Evolutionary conservation across 352 stramenopile species (phyloP), one percentile per base, ranked within the genome.

Genomic region (Phytophthora syringae): DNA sequence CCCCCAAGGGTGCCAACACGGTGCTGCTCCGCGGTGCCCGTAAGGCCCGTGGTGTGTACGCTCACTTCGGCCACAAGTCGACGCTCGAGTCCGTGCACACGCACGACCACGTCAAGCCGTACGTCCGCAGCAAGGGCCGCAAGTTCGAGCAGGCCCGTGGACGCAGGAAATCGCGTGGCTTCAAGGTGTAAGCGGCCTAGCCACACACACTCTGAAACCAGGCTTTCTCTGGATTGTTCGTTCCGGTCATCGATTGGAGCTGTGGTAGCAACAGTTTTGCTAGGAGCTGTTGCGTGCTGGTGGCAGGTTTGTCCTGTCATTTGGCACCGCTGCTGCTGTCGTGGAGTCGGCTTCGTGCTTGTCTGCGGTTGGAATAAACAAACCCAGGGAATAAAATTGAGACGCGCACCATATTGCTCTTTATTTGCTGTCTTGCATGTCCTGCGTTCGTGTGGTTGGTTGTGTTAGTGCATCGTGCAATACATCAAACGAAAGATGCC

Each of bases 71-170:
- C 79, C 97, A 99, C 87, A 90, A 89, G 65, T 98, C 94, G 66
- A 97, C 93, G 34, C 93, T 99, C 79, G 97, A 97, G 83, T 99
- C 98, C 76, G 92, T 98, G 59, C 95, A 99, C 89, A 99, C 97
- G 28, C 97, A 99, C 92, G 88, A 98, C 88, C 79, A 90, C 78
- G 97, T 99, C 88, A 99, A 99, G 91, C 98, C 98, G 50, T 99
- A 99, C 80, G 97, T 99, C 60, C 97, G 97, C 79, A 97, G 86
- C 70, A 99, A 99, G 79, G 98, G 98, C 77, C 93, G 98, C 86
- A 99, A 99, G 88, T 99, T 99, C 88, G 98, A 99, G 87, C 96
- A 89, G 64, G 98, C 98, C 69, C 97, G 98, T 98, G 97, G 97
- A 93, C 97, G 98, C 84, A 97, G 98, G 96, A 95, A 95, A 77